These are phyloP conservation scores for Microdochium trichocladiopsis DNA, from an alignment of 2,329 filamentous ascomycete genomes.

Conservation along the genomic window DNA sequence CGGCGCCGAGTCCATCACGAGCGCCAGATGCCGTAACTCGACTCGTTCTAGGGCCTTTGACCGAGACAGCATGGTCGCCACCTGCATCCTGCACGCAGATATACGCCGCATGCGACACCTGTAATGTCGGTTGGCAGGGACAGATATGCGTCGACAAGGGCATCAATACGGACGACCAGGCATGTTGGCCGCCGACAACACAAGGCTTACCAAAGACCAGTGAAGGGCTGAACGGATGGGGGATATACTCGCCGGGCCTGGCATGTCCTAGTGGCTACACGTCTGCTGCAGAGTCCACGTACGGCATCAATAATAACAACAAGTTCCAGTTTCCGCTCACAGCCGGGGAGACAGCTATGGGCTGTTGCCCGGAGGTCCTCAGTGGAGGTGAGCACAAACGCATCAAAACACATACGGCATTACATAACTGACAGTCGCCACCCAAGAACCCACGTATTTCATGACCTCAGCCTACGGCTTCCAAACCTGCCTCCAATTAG, in stretches of 20 bases:
- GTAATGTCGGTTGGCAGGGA: constrained; percentile 6
- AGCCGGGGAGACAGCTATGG: constrained; percentile 7
- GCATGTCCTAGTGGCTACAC: constrained; percentile 9
- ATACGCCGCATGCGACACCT: constrained; percentile 2
- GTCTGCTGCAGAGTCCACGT: constrained; percentile 1
- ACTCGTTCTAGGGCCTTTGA: constrained; percentile 25
- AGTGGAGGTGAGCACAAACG: neutral
- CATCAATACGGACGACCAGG: constrained; percentile 4
- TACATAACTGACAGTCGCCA: neutral
- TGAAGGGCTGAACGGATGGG: constrained; percentile 5
- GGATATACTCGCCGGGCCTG: constrained; percentile 9
- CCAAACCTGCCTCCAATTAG: neutral
- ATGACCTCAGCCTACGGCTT: neutral
- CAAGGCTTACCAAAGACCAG: constrained; percentile 3
- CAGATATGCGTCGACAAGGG: constrained; percentile 5
- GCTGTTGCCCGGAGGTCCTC: constrained; percentile 7
- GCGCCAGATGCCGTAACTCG: constrained; percentile 7
- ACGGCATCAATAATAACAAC: constrained; percentile 5
- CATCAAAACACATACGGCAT: neutral
- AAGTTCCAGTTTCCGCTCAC: constrained; percentile 6
- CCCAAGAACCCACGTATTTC: neutral
- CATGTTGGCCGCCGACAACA: constrained; percentile 8
- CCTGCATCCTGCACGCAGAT: constrained; percentile 5
- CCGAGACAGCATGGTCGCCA: constrained; percentile 16
- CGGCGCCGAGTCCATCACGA: neutral